Evolutionary conservation across 1,284 basidiomycete species (phyloP), one percentile per base, ranked within the genome.

Genomic region (Anthracocystis panici-leucophaei): DNA sequence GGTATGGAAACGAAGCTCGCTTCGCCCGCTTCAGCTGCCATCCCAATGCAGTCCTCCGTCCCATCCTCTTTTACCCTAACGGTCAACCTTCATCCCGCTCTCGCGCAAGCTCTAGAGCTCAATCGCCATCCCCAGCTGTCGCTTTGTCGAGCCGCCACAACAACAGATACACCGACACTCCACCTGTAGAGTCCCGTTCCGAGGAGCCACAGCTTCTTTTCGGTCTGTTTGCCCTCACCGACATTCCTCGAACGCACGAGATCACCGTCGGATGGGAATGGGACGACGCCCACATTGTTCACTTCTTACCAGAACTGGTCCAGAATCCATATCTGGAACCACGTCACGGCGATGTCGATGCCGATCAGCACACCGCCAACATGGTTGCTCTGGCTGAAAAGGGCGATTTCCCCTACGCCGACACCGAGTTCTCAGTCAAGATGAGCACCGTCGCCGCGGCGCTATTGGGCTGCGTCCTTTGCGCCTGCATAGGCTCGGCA

Each of bases 251-350:
- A 40, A 89, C 91, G 54, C 94, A 96, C 79, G 96, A 98, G 86
- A 90, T 98, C 42, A 90, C 95, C 0, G 86, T 97, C 0, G 93
- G 92, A 0, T 98, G 95, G 94, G 94, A 97, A 84, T 97, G 95
- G 95, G 95, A 97, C 78, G 95, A 97, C 80, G 90, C 91, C 6
- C 93, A 94, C 82, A 91, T 92, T 0, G 90, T 97, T 0, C 95
- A 97, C 85, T 87, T 90, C 54, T 87, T 97, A 0, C 92, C 92
- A 5, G 90, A 90, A 18, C 86, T 93, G 52, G 88, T 93, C 54
- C 87, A 90, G 75, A 87, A 84, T 12, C 82, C 84, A 9, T 65
- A 59, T 41, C 65, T 69, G 46, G 60, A 77, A 74, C 41, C 70
- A 14, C 44, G 46, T 14, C 46, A 57, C 10, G 38, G 33, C 45